Evolutionary conservation across 1,284 basidiomycete genomes (phyloP), one percentile per base, ranked within the genome.

Genomic region (Puccinia triticina): DNA sequence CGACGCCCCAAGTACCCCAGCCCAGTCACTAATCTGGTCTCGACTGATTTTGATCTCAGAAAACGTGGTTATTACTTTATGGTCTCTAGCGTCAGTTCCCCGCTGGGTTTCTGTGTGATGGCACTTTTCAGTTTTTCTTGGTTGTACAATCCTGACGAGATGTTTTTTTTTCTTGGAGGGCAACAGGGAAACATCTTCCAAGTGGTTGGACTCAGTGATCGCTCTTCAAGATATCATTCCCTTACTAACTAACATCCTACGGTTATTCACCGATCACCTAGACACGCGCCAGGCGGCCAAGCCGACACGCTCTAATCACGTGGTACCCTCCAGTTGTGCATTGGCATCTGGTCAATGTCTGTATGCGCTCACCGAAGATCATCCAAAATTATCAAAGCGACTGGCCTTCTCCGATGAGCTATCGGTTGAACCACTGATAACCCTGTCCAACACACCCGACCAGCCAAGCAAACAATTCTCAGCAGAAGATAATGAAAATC

Each of bases 341-440:
- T 66, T 81, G 16, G 79, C 69, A 18, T 43, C 69, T n/a, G 69
- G 50, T 34, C 79, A 81, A 74, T 73, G 69, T 37, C 57, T 81
- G 16, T 81, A 81, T 66, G 71, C 79, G 16, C 53, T 81, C 5
- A 81, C 79, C 32, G 69, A 81, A 72, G 79, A 81, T 66, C 48
- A 81, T 43, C 71, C 40, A 0, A 73, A 74, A 53, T 57, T 74
- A 12, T 55, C 71, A 23, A 59, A 75, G 29, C 72, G 26, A 48
- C 26, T 48, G 46, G 40, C 61, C 21, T 73, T 59, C 46, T 34
- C 59, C n/a, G 29, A 74, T 66, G 12, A 64, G 16, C 18, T 34
- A 48, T 1, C 23, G 23, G 37, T 75, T 59, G 14, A 73, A 50
- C 55, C 79, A 16, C n/a, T 81, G 7, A 46, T 59, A 10, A 40